A percentile compares a stretch with the other conserved stretches of the same genome.
phyloP scores from a whole-genome alignment of 352 stramenopile genomes.

The Chrysophaeum taylorii region DNA sequence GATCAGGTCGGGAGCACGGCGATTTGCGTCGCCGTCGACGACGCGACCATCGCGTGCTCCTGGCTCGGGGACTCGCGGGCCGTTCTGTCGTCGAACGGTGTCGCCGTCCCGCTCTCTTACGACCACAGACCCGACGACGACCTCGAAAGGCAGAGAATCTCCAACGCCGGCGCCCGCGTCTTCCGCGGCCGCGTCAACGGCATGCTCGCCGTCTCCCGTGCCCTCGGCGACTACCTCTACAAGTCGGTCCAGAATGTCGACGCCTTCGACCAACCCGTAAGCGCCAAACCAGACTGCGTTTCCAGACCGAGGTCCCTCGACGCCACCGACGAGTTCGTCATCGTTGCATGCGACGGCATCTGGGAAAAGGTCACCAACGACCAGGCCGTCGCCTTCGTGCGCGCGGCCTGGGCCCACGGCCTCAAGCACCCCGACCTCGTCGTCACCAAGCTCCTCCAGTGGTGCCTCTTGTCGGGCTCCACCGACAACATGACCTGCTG shows the following conservation, averaged over 20 bases:
- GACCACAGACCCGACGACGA: constrained; percentile 65
- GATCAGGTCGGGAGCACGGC: constrained; percentile 58
- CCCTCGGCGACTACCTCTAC: constrained; percentile 63
- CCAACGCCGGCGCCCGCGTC: constrained; percentile 52
- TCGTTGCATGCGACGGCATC: constrained; percentile 66
- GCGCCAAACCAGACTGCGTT: background rate
- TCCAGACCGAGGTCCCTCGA: background rate
- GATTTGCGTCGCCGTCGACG: constrained; percentile 53
- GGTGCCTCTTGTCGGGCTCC: background rate
- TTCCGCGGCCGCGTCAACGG: constrained; percentile 54
- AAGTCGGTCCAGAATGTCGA: constrained; percentile 28
- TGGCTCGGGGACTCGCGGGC: constrained; percentile 68
- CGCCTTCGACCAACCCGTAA: background rate
- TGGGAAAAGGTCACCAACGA: constrained; percentile 72
- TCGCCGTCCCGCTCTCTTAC: constrained; percentile 40
- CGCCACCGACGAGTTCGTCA: constrained; percentile 53
- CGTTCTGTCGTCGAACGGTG: constrained; percentile 47
- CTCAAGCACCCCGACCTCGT: background rate
- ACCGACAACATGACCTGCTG: constrained; percentile 14
- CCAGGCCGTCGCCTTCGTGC: constrained; percentile 55
- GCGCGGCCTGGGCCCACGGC: constrained; percentile 18
- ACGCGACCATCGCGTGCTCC: constrained; percentile 56
- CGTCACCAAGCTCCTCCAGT: background rate
- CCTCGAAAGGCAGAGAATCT: constrained; percentile 48
- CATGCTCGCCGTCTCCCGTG: constrained; percentile 56